phyloP scores from a whole-genome alignment of 352 stramenopile genomes.

The Pilasporangium apinafurcum region DNA sequence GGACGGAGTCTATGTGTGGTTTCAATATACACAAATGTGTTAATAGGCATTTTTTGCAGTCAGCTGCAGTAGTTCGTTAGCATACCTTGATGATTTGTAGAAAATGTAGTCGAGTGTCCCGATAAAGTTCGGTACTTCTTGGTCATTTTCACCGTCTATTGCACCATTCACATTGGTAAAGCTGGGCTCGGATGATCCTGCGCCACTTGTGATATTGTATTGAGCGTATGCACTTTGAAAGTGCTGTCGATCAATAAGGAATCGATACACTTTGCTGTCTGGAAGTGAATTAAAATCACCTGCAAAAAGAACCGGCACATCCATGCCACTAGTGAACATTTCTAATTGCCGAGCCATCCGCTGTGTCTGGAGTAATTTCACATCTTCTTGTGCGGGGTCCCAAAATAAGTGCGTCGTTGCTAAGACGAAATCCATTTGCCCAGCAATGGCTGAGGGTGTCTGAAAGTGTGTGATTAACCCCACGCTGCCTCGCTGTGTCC shows the following conservation, averaged over 20 bases:
- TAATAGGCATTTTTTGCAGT: too few species aligned
- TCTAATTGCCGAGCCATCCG: conserved; percentile 43
- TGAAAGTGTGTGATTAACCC: conserved; percentile 55
- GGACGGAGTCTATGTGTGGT: conserved; percentile 20
- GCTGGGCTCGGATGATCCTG: conserved; percentile 27
- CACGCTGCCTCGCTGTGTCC: conserved; percentile 46
- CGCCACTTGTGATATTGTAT: conserved; percentile 12
- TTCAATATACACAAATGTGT: neutral
- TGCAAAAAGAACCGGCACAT: conserved; percentile 42
- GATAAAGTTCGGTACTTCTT: conserved; percentile 50
- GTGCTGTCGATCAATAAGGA: conserved; percentile 28
- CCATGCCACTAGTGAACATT: conserved; percentile 16
- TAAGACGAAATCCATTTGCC: conserved; percentile 39
- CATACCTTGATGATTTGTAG: conserved; percentile 46
- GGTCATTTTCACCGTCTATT: conserved; percentile 14
- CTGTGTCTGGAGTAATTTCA: conserved; percentile 70
- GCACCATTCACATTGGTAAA: conserved; percentile 79
- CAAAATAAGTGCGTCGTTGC: conserved; percentile 86
- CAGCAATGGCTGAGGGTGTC: conserved; percentile 8
- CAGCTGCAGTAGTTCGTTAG: neutral
- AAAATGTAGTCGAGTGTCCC: conserved; percentile 84
- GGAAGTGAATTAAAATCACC: conserved; percentile 84
- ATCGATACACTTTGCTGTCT: conserved; percentile 61
- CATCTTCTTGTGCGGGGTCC: conserved; percentile 76
- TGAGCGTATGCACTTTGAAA: conserved; percentile 57